Evolutionary conservation across 805 yeast genomes (phyloP), one percentile per base, ranked within the genome.

Genomic region (Ogataea parapolymorpha): DNA sequence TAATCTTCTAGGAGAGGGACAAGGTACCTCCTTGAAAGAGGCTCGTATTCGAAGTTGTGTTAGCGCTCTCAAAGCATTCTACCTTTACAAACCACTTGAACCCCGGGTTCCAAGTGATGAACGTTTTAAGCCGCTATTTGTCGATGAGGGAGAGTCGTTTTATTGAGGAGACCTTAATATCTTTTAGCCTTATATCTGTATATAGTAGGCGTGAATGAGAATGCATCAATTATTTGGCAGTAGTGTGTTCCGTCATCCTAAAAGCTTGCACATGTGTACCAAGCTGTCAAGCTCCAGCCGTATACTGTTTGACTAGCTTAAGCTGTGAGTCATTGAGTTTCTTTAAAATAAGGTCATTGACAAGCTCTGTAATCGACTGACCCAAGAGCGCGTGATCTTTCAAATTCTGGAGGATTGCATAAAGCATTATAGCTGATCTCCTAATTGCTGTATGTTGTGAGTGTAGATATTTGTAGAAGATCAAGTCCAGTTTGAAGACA

Each of bases 41-140:
- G 96, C 97, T 26, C 86, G 89, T 66, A 84, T 88, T 29, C 79
- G 96, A 63, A 93, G 96, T 26, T 86, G 89, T 39, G 95, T 89
- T 25, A 84, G 85, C 62, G 90, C 97, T 25, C 77, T 93, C 61
- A 82, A 88, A 72, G 79, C 86, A 45, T 93, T 93, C 82, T 93
- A 93, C 68, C 75, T 95, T 57, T 93, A 93, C 65, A 79, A 84
- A 49, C 98, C 98, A 12, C 63, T 83, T 33, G 73, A 73, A 47
- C 70, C 74, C 12, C 71, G 71, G 44, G 62, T 77, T 29, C 93
- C 95, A 40, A 78, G 85, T 58, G 88, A 82, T 49, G 48, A 51
- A 12, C 45, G 54, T 32, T 68, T 63, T 56, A 56, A 56, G 41
- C 71, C 73, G 32, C 50, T 60, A 37, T 58, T 53, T 39, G 55